Evolutionary conservation across 2,329 filamentous ascomycete genomes (phyloP), one percentile per base, ranked within the genome.

Genomic region (Diaporthe velutina): DNA sequence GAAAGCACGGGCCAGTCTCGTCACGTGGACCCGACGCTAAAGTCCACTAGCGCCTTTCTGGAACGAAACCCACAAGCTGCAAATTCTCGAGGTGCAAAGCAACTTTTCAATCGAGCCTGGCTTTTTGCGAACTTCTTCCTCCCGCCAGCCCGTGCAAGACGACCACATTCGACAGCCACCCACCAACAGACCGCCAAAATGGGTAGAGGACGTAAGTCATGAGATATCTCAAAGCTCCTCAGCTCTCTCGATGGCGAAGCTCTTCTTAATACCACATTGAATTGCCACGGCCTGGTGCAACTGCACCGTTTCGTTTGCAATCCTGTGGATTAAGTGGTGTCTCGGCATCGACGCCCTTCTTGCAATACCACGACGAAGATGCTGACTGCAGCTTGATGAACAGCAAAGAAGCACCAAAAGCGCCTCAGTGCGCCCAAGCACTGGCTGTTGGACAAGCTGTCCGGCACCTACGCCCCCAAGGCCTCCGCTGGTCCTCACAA

Each of bases 361-460:
- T 8, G n/a, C 40, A 48, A 54, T 38, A 73, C 17, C 1, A 40
- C 15, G 33, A 61, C 38, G 10, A 54, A 28, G 42, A 70, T 73
- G 64, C 73, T 75, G 25, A 76, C 73, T 73, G 35, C 15, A 4
- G 2, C 9, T 50, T 61, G 38, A 35, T 57, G 28, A 70, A 76
- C 74, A 76, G 75, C 75, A 89, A 97, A 97, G 93, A 98, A 98
- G 94, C 97, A 99, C 90, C 96, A 98, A 90, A 98, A 99, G 96
- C 96, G 97, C 92, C 92, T 98, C 86, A 97, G 94, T 90, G 97
- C 97, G 87, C 97, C 97, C 86, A 97, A 94, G 87, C 97, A 98
- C 94, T 99, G 97, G 97, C 95, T 99, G 86, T 92, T 99, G 88
- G 97, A 99, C 95, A 99, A 99, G 90, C 92, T 99, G 86, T 98